Conservation (phyloP, 176 grass and related monocot species). For the Paspalum notatum region DNA sequence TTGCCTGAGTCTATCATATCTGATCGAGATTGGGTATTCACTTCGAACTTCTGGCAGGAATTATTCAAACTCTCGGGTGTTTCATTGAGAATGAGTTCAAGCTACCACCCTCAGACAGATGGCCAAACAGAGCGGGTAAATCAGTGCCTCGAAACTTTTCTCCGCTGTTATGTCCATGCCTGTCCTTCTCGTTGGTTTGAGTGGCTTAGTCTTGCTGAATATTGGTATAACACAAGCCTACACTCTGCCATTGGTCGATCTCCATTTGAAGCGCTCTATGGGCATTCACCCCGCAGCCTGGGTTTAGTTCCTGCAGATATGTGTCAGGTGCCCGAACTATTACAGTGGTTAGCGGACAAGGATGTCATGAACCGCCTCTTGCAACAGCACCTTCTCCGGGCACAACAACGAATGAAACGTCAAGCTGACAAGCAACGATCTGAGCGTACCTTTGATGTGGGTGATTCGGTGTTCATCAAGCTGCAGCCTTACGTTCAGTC, state of each 20-base stretch:
- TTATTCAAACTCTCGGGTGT: too few species aligned
- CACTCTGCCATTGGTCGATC: background rate
- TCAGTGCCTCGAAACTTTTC: too few species aligned
- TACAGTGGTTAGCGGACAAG: fast-evolving
- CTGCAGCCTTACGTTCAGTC: background rate
- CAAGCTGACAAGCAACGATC: background rate
- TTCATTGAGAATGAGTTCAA: too few species aligned
- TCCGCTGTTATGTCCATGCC: background rate
- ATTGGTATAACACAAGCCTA: background rate
- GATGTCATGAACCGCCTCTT: fast-evolving
- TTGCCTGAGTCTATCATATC: background rate
- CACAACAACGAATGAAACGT: background rate
- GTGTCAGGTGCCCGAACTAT: fast-evolving
- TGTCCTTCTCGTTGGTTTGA: background rate
- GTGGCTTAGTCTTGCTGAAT: fast-evolving
- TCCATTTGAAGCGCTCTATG: background rate
- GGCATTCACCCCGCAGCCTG: background rate
- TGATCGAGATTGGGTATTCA: background rate
- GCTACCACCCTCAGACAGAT: too few species aligned
- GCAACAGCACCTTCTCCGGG: fast-evolving
- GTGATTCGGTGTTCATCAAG: background rate
- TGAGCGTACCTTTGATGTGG: fast-evolving
- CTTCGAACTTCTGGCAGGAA: background rate
- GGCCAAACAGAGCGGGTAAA: too few species aligned
- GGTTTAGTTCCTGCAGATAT: fast-evolving